A percentile compares a stretch with the other conserved stretches of the same genome.
These are phyloP conservation scores for Russula brevipes DNA, from an alignment of 768 basidiomycete species.

Conservation along the genomic window DNA sequence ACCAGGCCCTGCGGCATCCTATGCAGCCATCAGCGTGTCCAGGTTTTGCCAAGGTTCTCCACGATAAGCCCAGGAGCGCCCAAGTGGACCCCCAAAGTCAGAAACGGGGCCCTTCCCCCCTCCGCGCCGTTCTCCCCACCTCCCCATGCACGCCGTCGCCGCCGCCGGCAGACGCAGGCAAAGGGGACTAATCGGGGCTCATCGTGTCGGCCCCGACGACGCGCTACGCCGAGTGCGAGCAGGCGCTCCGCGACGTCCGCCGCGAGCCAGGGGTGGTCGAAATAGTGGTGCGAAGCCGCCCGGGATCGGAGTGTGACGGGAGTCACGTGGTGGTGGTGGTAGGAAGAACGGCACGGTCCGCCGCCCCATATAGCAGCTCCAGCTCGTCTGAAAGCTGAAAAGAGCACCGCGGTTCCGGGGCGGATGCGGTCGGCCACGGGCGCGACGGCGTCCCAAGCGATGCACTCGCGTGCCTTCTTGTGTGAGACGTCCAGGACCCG, in stretches of 20 bases:
- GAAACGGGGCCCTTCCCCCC: background rate
- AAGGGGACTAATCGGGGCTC: conserved; percentile 29
- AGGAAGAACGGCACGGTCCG: no score
- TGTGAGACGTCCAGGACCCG: conserved; percentile 28
- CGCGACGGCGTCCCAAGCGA: conserved; percentile 26
- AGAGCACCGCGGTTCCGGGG: conserved; percentile 26
- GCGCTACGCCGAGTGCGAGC: conserved; percentile 26
- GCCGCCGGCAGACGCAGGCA: background rate
- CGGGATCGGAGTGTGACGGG: background rate
- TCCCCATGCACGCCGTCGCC: background rate
- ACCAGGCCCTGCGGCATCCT: conserved; percentile 1
- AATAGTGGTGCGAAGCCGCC: conserved; percentile 17
- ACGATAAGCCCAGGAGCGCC: conserved; percentile 28
- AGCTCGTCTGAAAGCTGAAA: conserved; percentile 27
- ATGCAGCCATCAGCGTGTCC: conserved; percentile 19
- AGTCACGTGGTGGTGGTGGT: background rate
- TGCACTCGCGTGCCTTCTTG: conserved; percentile 24
- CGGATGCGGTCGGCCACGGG: conserved; percentile 22
- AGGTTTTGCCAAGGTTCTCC: conserved; percentile 31
- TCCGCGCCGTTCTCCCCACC: background rate
- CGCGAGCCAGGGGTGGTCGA: conserved; percentile 31
- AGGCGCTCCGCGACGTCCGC: conserved; percentile 27
- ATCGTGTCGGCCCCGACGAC: conserved; percentile 30
- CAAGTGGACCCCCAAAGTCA: conserved; percentile 26
- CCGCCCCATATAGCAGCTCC: conserved; percentile 27